Evolutionary conservation across 1,139 yeast genomes (phyloP).

Genomic region (Blastobotrys aristatus): DNA sequence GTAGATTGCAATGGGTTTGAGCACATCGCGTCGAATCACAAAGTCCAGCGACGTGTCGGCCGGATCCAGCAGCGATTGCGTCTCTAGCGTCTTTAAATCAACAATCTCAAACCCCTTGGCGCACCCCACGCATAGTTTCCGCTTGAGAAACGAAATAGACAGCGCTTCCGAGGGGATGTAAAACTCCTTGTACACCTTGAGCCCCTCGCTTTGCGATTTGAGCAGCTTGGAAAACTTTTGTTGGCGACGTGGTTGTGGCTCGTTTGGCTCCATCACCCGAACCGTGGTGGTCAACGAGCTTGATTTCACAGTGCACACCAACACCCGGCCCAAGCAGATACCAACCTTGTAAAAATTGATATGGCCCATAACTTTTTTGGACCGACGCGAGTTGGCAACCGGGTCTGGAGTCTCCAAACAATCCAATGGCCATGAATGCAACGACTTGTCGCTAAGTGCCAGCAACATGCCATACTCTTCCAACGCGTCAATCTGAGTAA

Average conservation of each 20-base stretch:
- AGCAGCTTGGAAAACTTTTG: slow-evolving; percentile 48
- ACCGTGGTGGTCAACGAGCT: slow-evolving; percentile 68
- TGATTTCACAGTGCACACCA: slow-evolving; percentile 86
- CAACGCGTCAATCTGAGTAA: slow-evolving; percentile 84
- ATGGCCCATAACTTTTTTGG: slow-evolving; percentile 76
- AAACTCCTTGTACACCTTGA: slow-evolving; percentile 73
- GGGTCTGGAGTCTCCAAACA: slow-evolving; percentile 55
- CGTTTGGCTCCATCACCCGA: slow-evolving; percentile 82
- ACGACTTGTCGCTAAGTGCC: slow-evolving; percentile 74
- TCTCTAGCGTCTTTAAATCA: slow-evolving; percentile 66
- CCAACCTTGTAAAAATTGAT: slow-evolving; percentile 90
- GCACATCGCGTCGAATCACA: slow-evolving; percentile 79
- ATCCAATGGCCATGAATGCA: slow-evolving; percentile 82
- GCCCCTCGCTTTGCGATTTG: slow-evolving; percentile 42
- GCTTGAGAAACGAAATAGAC: slow-evolving; percentile 82
- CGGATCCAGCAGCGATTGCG: slow-evolving; percentile 79
- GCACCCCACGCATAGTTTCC: slow-evolving; percentile 90
- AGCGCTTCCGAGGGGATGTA: slow-evolving; percentile 84
- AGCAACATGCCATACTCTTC: slow-evolving; percentile 86
- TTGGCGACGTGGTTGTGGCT: slow-evolving; percentile 41
- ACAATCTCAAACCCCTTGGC: slow-evolving; percentile 95
- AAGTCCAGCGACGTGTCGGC: slow-evolving; percentile 96
- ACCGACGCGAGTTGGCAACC: slow-evolving; percentile 63
- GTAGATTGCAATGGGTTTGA: slow-evolving; percentile 89
- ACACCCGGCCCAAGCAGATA: slow-evolving; percentile 79